A percentile compares a stretch with the other conserved stretches of the same genome.
phyloP scores from a whole-genome alignment of 1,284 basidiomycete species.

The Pterula multifida region DNA sequence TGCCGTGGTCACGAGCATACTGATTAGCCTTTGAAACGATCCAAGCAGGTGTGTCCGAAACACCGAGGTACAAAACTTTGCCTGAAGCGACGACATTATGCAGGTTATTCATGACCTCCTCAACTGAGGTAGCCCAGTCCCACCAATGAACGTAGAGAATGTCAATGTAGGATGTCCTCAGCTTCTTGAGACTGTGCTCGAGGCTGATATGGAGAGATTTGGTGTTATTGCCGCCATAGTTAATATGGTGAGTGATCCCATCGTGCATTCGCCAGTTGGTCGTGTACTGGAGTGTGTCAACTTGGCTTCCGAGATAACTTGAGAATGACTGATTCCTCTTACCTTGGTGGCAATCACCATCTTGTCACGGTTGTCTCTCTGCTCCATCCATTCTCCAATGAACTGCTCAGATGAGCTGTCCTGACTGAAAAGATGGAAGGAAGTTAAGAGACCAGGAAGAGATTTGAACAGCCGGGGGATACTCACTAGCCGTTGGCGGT shows the following conservation, averaged over 20 bases:
- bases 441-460: neutral
- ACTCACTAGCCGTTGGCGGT: constrained; percentile 21
- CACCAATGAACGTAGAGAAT: constrained; percentile 25
- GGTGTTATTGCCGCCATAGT: constrained; percentile 23
- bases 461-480: neutral
- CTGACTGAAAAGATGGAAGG: constrained; percentile 15
- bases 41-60: constrained; percentile 29
- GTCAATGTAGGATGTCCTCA: constrained; percentile 27
- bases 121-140: constrained; percentile 26
- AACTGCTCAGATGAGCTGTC: constrained; percentile 23
- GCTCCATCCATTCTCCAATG: constrained; percentile 30
- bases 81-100: constrained; percentile 26
- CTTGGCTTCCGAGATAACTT: constrained; percentile 11
- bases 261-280: constrained; percentile 16
- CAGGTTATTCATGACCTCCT: constrained; percentile 32
- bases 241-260: constrained; percentile 11
- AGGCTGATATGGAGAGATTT: constrained; percentile 21
- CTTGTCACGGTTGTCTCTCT: constrained; percentile 25
- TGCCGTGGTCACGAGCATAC: neutral
- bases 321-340: constrained; percentile 1
- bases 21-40: neutral
- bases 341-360: constrained; percentile 32
- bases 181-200: constrained; percentile 24
- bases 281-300: constrained; percentile 20
- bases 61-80: constrained; percentile 32